Evolutionary conservation across 2,329 filamentous ascomycete species (phyloP).

Genomic region (Pseudogymnoascus sp.): DNA sequence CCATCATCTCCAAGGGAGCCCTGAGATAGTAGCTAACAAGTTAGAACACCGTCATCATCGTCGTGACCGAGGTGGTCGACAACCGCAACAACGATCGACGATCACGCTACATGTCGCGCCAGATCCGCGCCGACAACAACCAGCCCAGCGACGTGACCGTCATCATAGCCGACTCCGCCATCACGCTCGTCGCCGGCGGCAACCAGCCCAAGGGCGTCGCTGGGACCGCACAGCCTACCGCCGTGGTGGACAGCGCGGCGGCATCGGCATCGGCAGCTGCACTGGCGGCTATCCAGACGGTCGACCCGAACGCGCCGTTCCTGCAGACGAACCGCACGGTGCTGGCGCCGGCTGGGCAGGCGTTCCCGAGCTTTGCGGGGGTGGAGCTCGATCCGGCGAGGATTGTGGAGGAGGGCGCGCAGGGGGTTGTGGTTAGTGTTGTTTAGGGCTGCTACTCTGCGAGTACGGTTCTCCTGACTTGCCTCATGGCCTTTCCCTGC

Average conservation of each 20-base stretch:
- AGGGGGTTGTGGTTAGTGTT: background rate
- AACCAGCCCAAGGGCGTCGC: background rate
- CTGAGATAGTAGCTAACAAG: constrained; percentile 9
- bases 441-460: background rate
- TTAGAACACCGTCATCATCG: constrained; percentile 24
- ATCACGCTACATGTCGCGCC: constrained; percentile 21
- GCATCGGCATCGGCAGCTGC: constrained; percentile 11
- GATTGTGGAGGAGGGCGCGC: constrained; percentile 17
- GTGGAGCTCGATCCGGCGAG: constrained; percentile 18
- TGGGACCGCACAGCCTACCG: constrained; percentile 12
- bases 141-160: constrained; percentile 13
- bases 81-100: constrained; percentile 17
- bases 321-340: constrained; percentile 9
- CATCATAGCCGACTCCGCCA: constrained; percentile 16
- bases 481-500: background rate
- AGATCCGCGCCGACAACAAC: constrained; percentile 19
- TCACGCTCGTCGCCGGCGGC: constrained; percentile 11
- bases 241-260: background rate
- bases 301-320: constrained; percentile 9
- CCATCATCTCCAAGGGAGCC: too few relatives aligned
- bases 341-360: constrained; percentile 4
- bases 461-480: background rate
- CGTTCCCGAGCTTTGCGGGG: constrained; percentile 7
- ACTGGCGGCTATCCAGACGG: constrained; percentile 10
- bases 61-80: constrained; percentile 23